phyloP scores from a whole-genome alignment of 768 basidiomycete genomes.

The Tulasnella sp. region DNA sequence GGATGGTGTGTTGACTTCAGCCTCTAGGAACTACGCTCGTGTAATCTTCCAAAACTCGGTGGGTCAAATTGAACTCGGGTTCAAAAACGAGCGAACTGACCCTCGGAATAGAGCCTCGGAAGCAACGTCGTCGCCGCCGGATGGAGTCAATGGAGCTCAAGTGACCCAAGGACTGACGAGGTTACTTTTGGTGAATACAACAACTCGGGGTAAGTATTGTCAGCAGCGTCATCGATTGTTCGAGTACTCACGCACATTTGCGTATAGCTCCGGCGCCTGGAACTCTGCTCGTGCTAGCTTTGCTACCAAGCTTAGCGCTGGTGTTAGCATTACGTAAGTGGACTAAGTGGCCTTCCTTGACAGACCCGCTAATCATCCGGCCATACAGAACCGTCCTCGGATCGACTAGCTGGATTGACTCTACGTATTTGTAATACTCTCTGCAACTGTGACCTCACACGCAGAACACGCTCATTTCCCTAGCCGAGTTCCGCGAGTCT shows the following conservation, averaged over 20 bases:
- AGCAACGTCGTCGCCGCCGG: constrained; percentile 16
- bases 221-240: neutral
- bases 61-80: constrained; percentile 16
- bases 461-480: neutral
- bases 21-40: constrained; percentile 4
- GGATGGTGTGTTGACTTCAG: too few relatives aligned
- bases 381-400: constrained; percentile 1
- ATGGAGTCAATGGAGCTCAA: constrained; percentile 22
- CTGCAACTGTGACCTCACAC: neutral
- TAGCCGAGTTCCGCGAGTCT: too few relatives aligned
- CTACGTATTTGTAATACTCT: neutral
- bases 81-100: too few relatives aligned
- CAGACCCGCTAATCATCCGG: neutral
- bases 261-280: constrained; percentile 15
- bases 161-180: constrained; percentile 23
- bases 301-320: constrained; percentile 20
- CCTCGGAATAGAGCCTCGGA: constrained; percentile 10
- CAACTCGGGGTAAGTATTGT: constrained; percentile 19
- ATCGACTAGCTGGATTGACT: constrained; percentile 11
- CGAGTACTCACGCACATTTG: neutral
- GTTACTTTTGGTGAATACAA: constrained; percentile 26
- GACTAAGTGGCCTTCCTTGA: neutral
- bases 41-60: constrained; percentile 24
- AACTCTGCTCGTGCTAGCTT: constrained; percentile 21
- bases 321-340: neutral